Conservation (phyloP, 2,329 filamentous ascomycete species). For the Alternaria rosae region DNA sequence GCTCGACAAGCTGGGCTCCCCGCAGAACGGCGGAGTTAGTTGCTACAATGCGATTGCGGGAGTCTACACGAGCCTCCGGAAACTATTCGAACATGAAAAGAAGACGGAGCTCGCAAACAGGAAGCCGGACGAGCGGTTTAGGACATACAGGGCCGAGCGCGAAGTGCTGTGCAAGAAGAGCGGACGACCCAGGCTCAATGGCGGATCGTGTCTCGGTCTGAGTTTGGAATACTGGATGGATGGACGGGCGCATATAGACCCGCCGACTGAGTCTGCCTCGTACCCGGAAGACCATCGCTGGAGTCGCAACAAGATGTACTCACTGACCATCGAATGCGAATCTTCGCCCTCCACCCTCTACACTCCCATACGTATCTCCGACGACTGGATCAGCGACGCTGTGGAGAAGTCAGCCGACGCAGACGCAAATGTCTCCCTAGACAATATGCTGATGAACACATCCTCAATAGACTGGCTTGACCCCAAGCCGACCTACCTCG, state of each 20-base stretch:
- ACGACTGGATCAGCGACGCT: conserved; percentile 74
- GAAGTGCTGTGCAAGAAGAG: conserved; percentile 73
- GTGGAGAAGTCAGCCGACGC: conserved; percentile 64
- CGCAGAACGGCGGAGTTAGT: conserved; percentile 65
- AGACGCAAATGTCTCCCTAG: conserved; percentile 46
- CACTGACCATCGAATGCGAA: conserved; percentile 72
- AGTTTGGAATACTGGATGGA: conserved; percentile 81
- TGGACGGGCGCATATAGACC: conserved; percentile 54
- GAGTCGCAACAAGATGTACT: conserved; percentile 64
- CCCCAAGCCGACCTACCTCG: conserved; percentile 67
- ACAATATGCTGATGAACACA: conserved; percentile 54
- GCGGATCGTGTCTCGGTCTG: conserved; percentile 70
- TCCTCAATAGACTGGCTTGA: conserved; percentile 73
- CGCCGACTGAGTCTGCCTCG: conserved; percentile 30
- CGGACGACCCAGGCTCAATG: conserved; percentile 76
- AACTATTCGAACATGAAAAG: conserved; percentile 75
- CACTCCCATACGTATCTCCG: conserved; percentile 72
- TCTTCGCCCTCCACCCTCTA: conserved; percentile 55
- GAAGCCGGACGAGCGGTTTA: conserved; percentile 47
- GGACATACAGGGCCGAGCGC: conserved; percentile 60
- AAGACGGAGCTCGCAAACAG: conserved; percentile 49
- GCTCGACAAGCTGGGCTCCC: conserved; percentile 75
- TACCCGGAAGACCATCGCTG: conserved; percentile 48
- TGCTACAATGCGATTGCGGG: conserved; percentile 80
- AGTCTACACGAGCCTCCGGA: conserved; percentile 73